phyloP scores from a whole-genome alignment of 164 flowering plant genomes.

The Macadamia integrifolia region DNA sequence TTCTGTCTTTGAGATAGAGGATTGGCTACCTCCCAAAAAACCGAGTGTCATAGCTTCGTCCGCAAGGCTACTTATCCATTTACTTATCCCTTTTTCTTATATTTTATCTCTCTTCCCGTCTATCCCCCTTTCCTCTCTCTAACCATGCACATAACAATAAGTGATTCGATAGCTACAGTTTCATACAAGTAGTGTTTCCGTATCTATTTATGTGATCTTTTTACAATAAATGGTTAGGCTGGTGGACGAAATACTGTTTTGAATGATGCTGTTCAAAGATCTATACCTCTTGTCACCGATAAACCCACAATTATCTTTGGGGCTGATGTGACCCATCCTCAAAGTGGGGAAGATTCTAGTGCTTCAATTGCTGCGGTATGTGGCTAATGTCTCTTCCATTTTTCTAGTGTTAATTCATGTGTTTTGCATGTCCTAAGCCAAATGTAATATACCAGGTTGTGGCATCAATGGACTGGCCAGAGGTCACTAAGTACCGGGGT shows the following conservation, averaged over 20 bases:
- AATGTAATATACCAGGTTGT: slow-evolving; percentile 21
- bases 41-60: too few relatives aligned
- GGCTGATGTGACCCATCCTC: slow-evolving; percentile 63
- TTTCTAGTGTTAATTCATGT: neutral
- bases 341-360: slow-evolving; percentile 49
- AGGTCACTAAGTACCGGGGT: slow-evolving; percentile 25
- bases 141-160: too few relatives aligned
- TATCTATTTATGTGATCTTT: neutral
- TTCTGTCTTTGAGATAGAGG: too few relatives aligned
- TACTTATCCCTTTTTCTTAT: too few relatives aligned
- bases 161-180: neutral
- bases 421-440: neutral
- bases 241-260: slow-evolving; percentile 50
- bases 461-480: slow-evolving; percentile 41
- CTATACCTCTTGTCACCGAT: slow-evolving; percentile 37
- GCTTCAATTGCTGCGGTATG: slow-evolving; percentile 68
- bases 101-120: too few relatives aligned
- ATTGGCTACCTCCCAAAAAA: too few relatives aligned
- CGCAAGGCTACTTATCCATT: too few relatives aligned
- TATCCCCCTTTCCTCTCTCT: too few relatives aligned
- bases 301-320: slow-evolving; percentile 51
- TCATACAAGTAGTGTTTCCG: neutral
- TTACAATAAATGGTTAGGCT: slow-evolving; percentile 18
- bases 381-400: neutral
- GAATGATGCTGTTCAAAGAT: slow-evolving; percentile 31